A percentile compares a stretch with the other conserved stretches of the same genome.
phyloP scores from a whole-genome alignment of 805 yeast species.

The Saccharomycopsis sp. region DNA sequence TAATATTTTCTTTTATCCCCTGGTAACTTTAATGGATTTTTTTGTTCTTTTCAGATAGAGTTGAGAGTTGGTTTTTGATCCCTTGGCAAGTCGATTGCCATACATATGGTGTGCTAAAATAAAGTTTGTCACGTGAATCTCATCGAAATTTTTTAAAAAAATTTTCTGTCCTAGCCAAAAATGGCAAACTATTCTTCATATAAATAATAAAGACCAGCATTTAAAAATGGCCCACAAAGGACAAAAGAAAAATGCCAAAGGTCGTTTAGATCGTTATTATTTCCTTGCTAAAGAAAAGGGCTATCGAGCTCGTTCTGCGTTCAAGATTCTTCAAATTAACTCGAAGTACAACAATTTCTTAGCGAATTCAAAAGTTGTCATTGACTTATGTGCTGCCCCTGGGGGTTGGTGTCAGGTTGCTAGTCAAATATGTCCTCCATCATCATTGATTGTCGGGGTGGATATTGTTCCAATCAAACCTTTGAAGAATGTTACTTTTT shows the following conservation, averaged over 20 bases:
- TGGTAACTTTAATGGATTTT: no score
- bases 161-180: no score
- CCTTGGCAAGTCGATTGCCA: no score
- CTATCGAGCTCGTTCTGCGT: constrained; percentile 97
- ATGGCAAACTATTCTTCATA: no score
- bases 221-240: constrained; percentile 71
- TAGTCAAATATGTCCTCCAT: constrained; percentile 82
- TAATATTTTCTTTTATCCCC: no score
- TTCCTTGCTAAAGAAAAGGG: constrained; percentile 96
- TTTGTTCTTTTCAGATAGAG: no score
- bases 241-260: constrained; percentile 93
- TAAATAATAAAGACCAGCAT: no score
- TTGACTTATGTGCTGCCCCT: constrained; percentile 98
- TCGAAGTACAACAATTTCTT: constrained; percentile 94
- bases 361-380: constrained; percentile 90
- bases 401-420: constrained; percentile 99
- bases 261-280: constrained; percentile 98
- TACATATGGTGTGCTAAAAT: no score
- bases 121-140: no score
- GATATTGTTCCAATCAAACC: constrained; percentile 97
- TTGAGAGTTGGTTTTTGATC: no score
- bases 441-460: constrained; percentile 94
- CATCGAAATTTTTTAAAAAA: no score
- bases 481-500: constrained; percentile 93
- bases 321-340: constrained; percentile 89